Conservation (phyloP, 805 yeast genomes). For the Saccharomycopsis microspora region DNA sequence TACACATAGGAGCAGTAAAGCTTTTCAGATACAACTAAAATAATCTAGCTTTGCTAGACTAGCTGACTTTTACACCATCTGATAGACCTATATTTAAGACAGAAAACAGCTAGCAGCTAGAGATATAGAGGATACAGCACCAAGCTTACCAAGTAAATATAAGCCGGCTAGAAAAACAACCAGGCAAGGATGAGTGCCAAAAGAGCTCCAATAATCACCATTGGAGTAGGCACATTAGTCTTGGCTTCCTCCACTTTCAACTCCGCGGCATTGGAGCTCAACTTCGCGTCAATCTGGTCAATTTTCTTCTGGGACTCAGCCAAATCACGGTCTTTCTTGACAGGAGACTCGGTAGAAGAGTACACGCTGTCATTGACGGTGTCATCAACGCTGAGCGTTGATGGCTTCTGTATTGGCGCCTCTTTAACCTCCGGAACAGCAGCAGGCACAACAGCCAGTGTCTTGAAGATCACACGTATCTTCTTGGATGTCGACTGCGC, state of each 20-base stretch:
- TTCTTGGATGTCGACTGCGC: slow-evolving; percentile 48
- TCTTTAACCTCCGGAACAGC: slow-evolving; percentile 16
- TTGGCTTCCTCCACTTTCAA: slow-evolving; percentile 16
- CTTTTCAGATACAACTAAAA: too few relatives aligned
- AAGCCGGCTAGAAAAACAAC: slow-evolving; percentile 28
- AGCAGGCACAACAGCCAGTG: slow-evolving; percentile 16
- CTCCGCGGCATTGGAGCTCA: slow-evolving; percentile 28
- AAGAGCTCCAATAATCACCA: slow-evolving; percentile 43
- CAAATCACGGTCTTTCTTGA: slow-evolving; percentile 21
- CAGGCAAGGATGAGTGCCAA: slow-evolving; percentile 54
- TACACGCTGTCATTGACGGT: slow-evolving; percentile 19
- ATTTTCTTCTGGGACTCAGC: slow-evolving; percentile 31
- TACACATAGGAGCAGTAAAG: too few relatives aligned
- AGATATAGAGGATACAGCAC: neutral
- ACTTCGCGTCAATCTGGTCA: slow-evolving; percentile 31
- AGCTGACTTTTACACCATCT: too few relatives aligned
- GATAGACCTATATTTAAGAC: too few relatives aligned
- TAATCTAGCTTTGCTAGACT: too few relatives aligned
- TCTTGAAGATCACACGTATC: slow-evolving; percentile 46
- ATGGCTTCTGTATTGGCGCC: neutral
- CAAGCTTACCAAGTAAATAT: neutral
- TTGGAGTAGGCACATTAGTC: slow-evolving; percentile 41
- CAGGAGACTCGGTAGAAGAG: slow-evolving; percentile 18
- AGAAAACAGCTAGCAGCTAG: neutral
- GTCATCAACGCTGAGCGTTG: slow-evolving; percentile 13